Percentiles rank a stretch among this genome's conserved stretches.
Conservation (phyloP, 2,329 filamentous ascomycete genomes). For the Domatiomyces catenatus region DNA sequence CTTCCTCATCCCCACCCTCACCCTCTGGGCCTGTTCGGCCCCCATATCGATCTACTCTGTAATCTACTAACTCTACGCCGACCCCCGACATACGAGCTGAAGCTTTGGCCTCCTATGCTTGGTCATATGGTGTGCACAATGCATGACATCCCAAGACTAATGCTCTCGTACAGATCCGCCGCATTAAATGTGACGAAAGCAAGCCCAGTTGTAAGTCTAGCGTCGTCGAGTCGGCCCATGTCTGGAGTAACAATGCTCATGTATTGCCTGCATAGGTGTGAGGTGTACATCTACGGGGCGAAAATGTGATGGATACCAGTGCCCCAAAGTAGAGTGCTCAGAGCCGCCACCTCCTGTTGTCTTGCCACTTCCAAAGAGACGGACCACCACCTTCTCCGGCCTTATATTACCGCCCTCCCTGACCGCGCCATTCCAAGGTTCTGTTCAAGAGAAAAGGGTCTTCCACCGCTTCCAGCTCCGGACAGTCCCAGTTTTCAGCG, state of each 20-base stretch:
- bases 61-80: neutral
- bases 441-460: conserved; percentile 40
- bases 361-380: conserved; percentile 6
- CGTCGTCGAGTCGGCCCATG: neutral
- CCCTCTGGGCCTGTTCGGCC: neutral
- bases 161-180: conserved; percentile 17
- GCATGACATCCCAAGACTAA: neutral
- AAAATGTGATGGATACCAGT: conserved; percentile 41
- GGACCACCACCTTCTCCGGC: conserved; percentile 2
- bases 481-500: conserved; percentile 48
- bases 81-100: neutral
- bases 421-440: conserved; percentile 32
- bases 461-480: conserved; percentile 48
- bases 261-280: conserved; percentile 23
- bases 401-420: conserved; percentile 13
- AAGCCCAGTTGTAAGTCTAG: conserved; percentile 23
- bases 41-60: neutral
- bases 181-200: conserved; percentile 32
- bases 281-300: conserved; percentile 47
- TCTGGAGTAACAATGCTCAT: conserved; percentile 7
- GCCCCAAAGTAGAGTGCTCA: conserved; percentile 22
- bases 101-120: neutral
- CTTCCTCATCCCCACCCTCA: neutral
- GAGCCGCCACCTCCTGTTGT: conserved; percentile 4
- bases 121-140: neutral